These are phyloP conservation scores for Ophiostoma quercus DNA, from an alignment of 2,329 filamentous ascomycete genomes.

Conservation along the genomic window DNA sequence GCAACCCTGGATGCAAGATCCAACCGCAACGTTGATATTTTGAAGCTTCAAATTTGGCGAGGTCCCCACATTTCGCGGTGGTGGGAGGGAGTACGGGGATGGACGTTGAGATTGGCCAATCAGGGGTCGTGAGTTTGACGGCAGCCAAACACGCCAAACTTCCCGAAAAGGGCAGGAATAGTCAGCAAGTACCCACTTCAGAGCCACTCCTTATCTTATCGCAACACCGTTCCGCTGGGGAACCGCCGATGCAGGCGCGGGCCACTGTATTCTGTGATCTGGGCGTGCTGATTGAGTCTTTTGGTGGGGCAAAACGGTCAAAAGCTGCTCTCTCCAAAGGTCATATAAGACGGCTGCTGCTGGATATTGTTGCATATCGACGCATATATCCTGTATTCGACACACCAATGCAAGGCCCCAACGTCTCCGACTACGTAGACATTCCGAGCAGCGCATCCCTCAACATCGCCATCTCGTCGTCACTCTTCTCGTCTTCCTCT, in stretches of 20 bases:
- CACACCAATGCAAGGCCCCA: constrained; percentile 16
- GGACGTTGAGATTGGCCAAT: neutral
- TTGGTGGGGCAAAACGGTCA: constrained; percentile 6
- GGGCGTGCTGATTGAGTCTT: neutral
- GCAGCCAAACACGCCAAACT: neutral
- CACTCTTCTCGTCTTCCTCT: neutral
- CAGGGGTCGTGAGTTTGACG: neutral
- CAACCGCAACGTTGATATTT: neutral
- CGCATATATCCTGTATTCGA: neutral
- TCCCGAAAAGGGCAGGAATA: constrained; percentile 4
- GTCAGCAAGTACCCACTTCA: constrained; percentile 1
- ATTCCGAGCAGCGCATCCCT: constrained; percentile 17
- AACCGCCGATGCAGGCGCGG: constrained; percentile 17
- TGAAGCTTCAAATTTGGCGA: constrained; percentile 11
- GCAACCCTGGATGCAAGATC: neutral
- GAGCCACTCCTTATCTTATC: constrained; percentile 9
- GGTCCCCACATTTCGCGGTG: neutral
- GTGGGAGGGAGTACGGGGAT: neutral
- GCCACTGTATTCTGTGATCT: constrained; percentile 14
- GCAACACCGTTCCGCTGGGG: constrained; percentile 8
- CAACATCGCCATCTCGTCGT: constrained; percentile 12
- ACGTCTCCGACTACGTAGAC: constrained; percentile 8
- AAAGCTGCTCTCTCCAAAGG: neutral
- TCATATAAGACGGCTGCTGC: neutral
- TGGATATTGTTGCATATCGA: neutral